Percentiles rank a stretch among this genome's conserved stretches.
phyloP scores from a whole-genome alignment of 192 early-diverging fungal species.

The Mortierella hygrophila region DNA sequence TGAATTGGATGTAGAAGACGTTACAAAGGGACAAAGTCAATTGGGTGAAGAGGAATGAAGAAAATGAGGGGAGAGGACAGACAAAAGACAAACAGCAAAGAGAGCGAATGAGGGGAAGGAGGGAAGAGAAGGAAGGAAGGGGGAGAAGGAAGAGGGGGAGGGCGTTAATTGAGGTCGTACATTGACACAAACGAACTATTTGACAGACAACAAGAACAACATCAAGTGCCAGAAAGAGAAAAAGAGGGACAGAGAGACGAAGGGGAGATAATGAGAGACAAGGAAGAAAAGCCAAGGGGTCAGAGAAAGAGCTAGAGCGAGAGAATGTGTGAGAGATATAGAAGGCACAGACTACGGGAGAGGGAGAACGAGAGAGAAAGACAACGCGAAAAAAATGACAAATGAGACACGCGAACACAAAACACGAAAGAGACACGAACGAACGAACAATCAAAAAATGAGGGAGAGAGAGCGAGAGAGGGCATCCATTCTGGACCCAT shows the following conservation, averaged over 20 bases:
- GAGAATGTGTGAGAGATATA: not conserved
- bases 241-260: not conserved
- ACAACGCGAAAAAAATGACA: not conserved
- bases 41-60: conserved; percentile 5
- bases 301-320: not conserved
- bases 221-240: not conserved
- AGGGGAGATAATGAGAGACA: not conserved
- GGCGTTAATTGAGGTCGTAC: not conserved
- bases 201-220: not conserved
- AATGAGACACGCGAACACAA: not conserved
- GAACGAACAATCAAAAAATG: not conserved
- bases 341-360: not conserved
- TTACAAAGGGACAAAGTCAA: not conserved
- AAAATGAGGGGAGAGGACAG: not conserved
- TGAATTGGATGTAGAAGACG: not conserved
- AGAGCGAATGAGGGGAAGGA: not conserved
- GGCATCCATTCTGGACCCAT: not conserved
- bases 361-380: not conserved
- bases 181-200: not conserved
- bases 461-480: too few relatives aligned
- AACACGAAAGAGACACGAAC: conserved; percentile 4
- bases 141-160: not conserved
- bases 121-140: not conserved
- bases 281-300: not conserved
- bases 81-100: not conserved